Conservation (phyloP, 345 rosid genomes). For the Boechera divaricarpa region DNA sequence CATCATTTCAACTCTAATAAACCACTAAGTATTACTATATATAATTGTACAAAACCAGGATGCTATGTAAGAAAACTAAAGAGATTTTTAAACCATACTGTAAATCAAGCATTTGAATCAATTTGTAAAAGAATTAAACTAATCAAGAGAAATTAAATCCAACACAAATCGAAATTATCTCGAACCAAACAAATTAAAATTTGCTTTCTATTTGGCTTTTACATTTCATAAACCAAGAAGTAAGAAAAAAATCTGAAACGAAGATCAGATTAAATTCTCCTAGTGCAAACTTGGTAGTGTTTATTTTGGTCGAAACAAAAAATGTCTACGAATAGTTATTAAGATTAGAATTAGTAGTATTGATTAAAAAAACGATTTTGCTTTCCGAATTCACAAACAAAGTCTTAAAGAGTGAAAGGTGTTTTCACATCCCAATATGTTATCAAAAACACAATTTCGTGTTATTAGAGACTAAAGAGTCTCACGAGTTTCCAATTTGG, state of each 20-base stretch:
- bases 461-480: conserved; percentile 35
- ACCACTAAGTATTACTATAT: neutral
- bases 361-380: neutral
- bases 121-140: neutral
- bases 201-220: neutral
- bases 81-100: neutral
- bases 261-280: neutral
- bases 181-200: neutral
- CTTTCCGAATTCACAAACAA: conserved; percentile 5
- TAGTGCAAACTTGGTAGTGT: neutral
- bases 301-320: conserved; percentile 9
- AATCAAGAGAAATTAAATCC: neutral
- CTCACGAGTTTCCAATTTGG: conserved; percentile 41
- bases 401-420: conserved; percentile 30
- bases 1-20: neutral
- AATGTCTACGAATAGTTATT: neutral
- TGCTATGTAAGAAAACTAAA: neutral
- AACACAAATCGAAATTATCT: neutral
- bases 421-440: conserved; percentile 29
- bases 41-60: neutral
- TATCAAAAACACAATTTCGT: conserved; percentile 18
- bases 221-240: neutral
- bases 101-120: neutral
- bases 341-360: conserved; percentile 1
- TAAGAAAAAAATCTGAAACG: neutral